Percentiles rank a stretch among this genome's conserved stretches.
Conservation (phyloP, 345 rosid species). For the Psidium friedrichsthalianum region DNA sequence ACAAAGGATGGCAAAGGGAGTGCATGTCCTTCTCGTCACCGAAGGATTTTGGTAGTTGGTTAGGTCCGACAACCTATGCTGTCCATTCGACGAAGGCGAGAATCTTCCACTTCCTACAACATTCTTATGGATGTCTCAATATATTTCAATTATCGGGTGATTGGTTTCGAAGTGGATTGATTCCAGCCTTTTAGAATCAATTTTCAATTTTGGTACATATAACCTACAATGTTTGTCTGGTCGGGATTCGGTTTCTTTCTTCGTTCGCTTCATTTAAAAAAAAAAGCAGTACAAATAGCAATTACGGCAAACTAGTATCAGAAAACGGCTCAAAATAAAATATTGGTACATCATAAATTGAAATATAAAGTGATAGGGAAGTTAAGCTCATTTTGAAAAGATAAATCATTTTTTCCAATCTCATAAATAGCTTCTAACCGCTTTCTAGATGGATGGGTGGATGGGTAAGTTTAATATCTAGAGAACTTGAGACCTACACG, state of each 20-base stretch:
- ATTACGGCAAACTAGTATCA: not conserved
- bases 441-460: not conserved
- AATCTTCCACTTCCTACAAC: not conserved
- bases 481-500: fast-evolving
- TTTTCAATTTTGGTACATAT: not conserved
- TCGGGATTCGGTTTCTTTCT: fast-evolving
- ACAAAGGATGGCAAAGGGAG: too few relatives aligned
- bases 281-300: not conserved
- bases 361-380: not conserved
- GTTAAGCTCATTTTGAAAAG: not conserved
- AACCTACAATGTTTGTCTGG: not conserved
- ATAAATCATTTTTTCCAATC: not conserved
- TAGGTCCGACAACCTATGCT: not conserved
- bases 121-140: not conserved
- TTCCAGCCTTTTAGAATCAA: not conserved
- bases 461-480: not conserved
- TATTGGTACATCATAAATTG: not conserved
- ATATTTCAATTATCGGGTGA: not conserved
- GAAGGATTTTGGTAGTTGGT: not conserved
- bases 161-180: fast-evolving
- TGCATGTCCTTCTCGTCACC: not conserved
- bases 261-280: not conserved
- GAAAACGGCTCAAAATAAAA: not conserved
- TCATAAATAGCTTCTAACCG: not conserved
- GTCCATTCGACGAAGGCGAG: not conserved